Evolutionary conservation across 2,329 filamentous ascomycete species (phyloP), one percentile per base, ranked within the genome.

Genomic region (Fusarium brevicatenulatum): DNA sequence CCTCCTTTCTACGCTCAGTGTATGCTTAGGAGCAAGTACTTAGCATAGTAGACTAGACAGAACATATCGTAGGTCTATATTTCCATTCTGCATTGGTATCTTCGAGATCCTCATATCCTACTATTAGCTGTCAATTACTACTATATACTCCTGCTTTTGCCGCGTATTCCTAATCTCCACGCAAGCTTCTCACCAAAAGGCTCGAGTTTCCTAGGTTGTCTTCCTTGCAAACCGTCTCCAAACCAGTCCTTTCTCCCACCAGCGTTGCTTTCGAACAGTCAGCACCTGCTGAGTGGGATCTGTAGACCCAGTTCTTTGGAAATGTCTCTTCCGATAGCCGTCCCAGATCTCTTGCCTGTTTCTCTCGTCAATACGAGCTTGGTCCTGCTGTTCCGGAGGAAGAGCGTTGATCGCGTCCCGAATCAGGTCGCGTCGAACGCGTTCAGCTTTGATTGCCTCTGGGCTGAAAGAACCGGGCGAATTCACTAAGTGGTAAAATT

Each of bases 351-450:
- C 10, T 12, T 53, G 63, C 2, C 66, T 25, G 5, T 53, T 19
- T 1, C 1, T 10, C 42, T 66, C 66, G 1, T 19, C 37, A 18
- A 32, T 12, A 18, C 44, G 28, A 19, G 56, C 56, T 3, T 67
- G 25, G 0, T n/a, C 19, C 32, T 57, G 49, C 3, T 40, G 11
- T 2, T 19, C 28, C 5, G 0, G 0, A 0, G 28, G 13, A 37
- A 62, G 37, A 3, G 28, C 37, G 11, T 32, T 42, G 11, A 66
- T 69, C 23, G n/a, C 13, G 1, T 66, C 56, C 5, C 63, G 43
- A 25, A 66, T 58, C 12, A 0, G 42, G 1, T 69, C 66, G 0
- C 63, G 56, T 6, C 62, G 56, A 36, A 66, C 63, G 0, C 62
- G 2, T 4, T 69, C 66, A 23, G 43, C 44, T 1, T 66, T 63